Evolutionary conservation across 371 early-diverging fungal species (phyloP).

Genomic region (Zopfochytrium polystomum): DNA sequence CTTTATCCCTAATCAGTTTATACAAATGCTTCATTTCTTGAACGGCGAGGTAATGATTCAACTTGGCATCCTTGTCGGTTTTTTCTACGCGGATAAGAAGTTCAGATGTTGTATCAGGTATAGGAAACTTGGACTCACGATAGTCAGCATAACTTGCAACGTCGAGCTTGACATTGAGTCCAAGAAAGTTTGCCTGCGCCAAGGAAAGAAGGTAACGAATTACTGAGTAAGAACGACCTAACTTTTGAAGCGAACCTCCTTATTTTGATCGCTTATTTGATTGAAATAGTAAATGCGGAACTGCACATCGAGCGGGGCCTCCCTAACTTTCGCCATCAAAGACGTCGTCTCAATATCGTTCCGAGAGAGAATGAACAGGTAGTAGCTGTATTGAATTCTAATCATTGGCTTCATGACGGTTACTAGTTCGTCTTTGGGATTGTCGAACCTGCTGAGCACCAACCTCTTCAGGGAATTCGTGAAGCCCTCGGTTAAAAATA

Average conservation of each 20-base stretch:
- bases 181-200: slow-evolving; percentile 12
- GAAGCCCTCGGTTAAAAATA: slow-evolving; percentile 15
- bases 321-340: background rate
- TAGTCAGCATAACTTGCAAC: slow-evolving; percentile 22
- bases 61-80: slow-evolving; percentile 23
- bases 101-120: no score
- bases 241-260: slow-evolving; percentile 14
- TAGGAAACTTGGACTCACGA: no score
- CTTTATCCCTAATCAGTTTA: slow-evolving; percentile 14
- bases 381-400: background rate
- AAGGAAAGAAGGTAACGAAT: background rate
- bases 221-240: background rate
- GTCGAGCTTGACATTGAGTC: slow-evolving; percentile 10
- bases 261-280: slow-evolving; percentile 12
- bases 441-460: background rate
- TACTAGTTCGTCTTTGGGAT: background rate
- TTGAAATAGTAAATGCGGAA: slow-evolving; percentile 19
- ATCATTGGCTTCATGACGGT: background rate
- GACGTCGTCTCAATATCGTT: background rate
- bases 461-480: slow-evolving; percentile 21
- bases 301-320: slow-evolving; percentile 11
- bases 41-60: slow-evolving; percentile 21
- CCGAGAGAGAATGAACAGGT: slow-evolving; percentile 1
- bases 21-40: slow-evolving; percentile 22
- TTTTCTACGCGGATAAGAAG: no score